Evolutionary conservation across 23 red algal species (phyloP).

Genomic region (Gracilariopsis chorda): DNA sequence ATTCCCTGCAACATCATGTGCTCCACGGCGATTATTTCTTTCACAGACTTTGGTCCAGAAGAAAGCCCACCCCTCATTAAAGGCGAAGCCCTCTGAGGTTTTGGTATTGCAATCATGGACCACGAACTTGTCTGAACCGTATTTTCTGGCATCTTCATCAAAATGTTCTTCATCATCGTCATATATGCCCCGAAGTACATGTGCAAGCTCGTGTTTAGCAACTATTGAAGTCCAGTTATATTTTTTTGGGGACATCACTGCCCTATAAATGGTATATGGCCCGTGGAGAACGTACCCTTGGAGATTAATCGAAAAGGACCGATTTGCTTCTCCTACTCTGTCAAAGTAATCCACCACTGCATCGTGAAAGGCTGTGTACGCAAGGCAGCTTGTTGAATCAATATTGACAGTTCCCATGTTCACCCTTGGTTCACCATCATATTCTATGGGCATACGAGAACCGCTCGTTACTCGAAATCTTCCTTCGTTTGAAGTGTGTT

Average conservation of each 20-base stretch:
- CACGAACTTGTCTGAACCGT: neutral
- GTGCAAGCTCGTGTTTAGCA: neutral
- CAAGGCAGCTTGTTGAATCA: neutral
- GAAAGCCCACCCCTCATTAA: slow-evolving; percentile 27
- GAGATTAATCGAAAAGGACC: neutral
- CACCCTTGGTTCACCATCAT: neutral
- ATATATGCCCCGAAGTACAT: neutral
- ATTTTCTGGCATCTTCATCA: neutral
- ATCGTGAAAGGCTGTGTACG: neutral
- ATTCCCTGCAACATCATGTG: neutral
- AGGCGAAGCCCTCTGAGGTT: neutral
- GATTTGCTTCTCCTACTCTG: neutral
- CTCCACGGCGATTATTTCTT: neutral
- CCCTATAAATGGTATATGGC: neutral
- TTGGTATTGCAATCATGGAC: neutral
- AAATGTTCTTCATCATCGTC: neutral
- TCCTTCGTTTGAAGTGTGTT: neutral
- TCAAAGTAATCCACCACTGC: neutral
- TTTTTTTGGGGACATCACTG: neutral
- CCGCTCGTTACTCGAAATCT: neutral
- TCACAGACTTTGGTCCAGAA: slow-evolving; percentile 1
- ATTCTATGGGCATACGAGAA: neutral
- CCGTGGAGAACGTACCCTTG: neutral
- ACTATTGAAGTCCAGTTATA: neutral
- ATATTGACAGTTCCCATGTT: neutral